Base-by-base conservation (phyloP, 345 rosid species). In the Hypericum perforatum region DNA sequence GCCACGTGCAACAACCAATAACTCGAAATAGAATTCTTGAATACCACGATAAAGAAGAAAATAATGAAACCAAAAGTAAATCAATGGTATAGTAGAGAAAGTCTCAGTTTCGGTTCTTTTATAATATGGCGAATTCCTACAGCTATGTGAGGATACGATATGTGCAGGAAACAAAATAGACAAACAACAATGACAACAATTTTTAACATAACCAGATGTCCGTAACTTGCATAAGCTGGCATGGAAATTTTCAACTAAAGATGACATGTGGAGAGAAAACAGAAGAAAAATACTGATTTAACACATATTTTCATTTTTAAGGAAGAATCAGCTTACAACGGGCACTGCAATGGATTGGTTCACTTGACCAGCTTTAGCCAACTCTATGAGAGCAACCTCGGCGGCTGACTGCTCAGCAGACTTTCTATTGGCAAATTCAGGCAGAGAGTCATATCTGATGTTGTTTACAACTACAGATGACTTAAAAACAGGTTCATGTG, bases 331-430 rank as follows among this genome's bases (percentile, higher is more conserved):
- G 67, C 94, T 82, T 77, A 92, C 98, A 49, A 88, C 67, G 56
- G 98, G 95, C 38, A 58, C 81, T 42, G 94, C 74, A 56, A 80
- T 77, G 74, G 70, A 54, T 48, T 74, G 63, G 45, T 63, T 58
- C 45, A 77, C 68, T 61, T 77, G 77, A 53, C 82, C 80, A 41
- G 79, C 62, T 59, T 83, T 92, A 1, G 86, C 69, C 53, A 88
- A 58, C 70, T 80, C 91, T 55, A 44, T 7, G 29, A 92, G 85
- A 58, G 97, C 95, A 56, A 85, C 89, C 76, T 85, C 97, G 0
- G 97, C 97, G 65, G 97, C 97, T 7, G 98, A 88, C 40, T 92
- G 97, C 70, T 92, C 97, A 0, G 98, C 95, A 57, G 97, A 95
- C 76, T 88, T 88, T 50, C 97, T 86, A 65, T 88, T 92, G 61